A percentile compares a stretch with the other conserved stretches of the same genome.
These are phyloP conservation scores for Globisporangium radiosum DNA, from an alignment of 352 stramenopile genomes.

Conservation along the genomic window DNA sequence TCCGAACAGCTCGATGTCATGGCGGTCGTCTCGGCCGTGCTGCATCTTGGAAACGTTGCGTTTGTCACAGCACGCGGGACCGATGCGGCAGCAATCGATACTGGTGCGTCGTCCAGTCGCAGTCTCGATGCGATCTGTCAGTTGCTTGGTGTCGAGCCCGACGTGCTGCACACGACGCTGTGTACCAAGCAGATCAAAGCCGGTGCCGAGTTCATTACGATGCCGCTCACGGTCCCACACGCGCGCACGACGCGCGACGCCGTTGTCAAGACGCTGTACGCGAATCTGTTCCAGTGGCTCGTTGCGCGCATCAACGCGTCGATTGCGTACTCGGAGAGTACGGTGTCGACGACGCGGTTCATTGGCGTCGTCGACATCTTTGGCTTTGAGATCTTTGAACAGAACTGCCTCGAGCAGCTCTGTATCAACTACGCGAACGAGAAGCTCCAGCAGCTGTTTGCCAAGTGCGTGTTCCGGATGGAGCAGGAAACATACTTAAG, in stretches of 20 bases:
- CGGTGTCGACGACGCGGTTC: slow-evolving; percentile 52
- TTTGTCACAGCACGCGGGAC: slow-evolving; percentile 71
- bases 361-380: slow-evolving; percentile 91
- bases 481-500: slow-evolving; percentile 81
- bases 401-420: slow-evolving; percentile 90
- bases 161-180: slow-evolving; percentile 52
- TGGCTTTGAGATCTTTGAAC: slow-evolving; percentile 87
- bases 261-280: slow-evolving; percentile 85
- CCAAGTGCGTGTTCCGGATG: slow-evolving; percentile 76
- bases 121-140: slow-evolving; percentile 79
- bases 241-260: slow-evolving; percentile 75
- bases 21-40: slow-evolving; percentile 73
- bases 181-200: slow-evolving; percentile 79
- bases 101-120: slow-evolving; percentile 1
- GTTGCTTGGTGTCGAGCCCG: slow-evolving; percentile 57
- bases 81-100: slow-evolving; percentile 51
- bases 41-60: slow-evolving; percentile 84
- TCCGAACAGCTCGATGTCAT: slow-evolving; percentile 81
- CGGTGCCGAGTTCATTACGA: slow-evolving; percentile 72
- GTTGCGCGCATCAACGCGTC: slow-evolving; percentile 91
- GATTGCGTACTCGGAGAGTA: slow-evolving; percentile 73
- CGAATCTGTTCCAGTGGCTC: slow-evolving; percentile 91
- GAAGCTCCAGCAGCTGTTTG: slow-evolving; percentile 84
- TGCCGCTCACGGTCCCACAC: slow-evolving; percentile 53
- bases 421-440: slow-evolving; percentile 89